These are phyloP conservation scores for Umbilicus rupestris DNA, from an alignment of 164 flowering plant species.

Conservation along the genomic window DNA sequence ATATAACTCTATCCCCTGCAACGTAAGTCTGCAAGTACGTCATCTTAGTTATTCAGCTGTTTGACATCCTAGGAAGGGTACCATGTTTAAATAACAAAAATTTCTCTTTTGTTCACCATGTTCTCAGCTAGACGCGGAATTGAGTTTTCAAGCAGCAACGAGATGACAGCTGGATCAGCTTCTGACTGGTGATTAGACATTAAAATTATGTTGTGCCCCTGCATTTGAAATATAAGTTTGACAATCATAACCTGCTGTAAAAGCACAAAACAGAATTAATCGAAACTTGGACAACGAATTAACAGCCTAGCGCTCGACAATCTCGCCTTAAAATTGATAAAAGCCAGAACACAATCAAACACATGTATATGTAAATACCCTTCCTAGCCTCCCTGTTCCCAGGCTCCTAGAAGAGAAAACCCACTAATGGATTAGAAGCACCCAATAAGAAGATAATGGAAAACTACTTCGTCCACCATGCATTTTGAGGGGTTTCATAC, in stretches of 20 bases:
- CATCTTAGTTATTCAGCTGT: constrained; percentile 10
- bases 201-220: constrained; percentile 87
- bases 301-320: background rate
- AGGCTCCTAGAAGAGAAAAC: too few relatives aligned
- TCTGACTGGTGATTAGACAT: constrained; percentile 95
- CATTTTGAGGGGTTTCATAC: too few relatives aligned
- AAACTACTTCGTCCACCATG: too few relatives aligned
- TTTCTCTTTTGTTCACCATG: constrained; percentile 33
- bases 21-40: constrained; percentile 54
- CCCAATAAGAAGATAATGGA: too few relatives aligned
- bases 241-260: constrained; percentile 8
- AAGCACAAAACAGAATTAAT: background rate
- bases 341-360: background rate
- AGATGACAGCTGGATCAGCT: constrained; percentile 93
- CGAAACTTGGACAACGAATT: background rate
- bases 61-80: constrained; percentile 9
- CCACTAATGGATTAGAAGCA: too few relatives aligned
- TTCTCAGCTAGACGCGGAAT: constrained; percentile 55
- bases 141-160: constrained; percentile 67
- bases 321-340: too few relatives aligned
- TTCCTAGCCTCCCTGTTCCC: too few relatives aligned
- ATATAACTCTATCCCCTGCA: too few relatives aligned
- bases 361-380: background rate
- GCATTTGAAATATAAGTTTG: constrained; percentile 18
- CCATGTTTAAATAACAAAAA: background rate